Base-by-base conservation (phyloP, 495 filamentous ascomycete species). In the Peziza echinospora region DNA sequence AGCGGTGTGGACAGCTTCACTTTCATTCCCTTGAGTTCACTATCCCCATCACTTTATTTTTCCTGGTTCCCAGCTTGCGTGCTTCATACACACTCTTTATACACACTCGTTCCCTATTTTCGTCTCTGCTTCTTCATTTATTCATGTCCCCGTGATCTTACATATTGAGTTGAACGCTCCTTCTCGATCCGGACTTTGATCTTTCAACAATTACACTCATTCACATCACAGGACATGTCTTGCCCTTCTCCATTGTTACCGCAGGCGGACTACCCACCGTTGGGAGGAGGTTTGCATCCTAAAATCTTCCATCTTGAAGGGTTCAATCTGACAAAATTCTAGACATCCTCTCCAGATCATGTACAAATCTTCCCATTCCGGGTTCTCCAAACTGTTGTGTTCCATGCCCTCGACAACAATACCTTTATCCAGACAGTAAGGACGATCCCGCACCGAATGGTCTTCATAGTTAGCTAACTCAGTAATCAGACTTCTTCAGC, bases 321-420 rank as follows among this genome's bases (percentile, higher is more conserved):
- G 52, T 5, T 41, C 45, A 42, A 48, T 26, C 37, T 25, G 21
- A 26, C 6, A 13, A 6, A 8, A 8, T 21, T 41, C 26, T 50
- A 53, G 45, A 48, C 24, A 48, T 48, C 47, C 49, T 53, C 54
- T 46, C 55, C 43, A 21, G 48, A 16, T 53, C 52, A 37, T 61
- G 85, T 50, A 70, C 82, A 41, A 68, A 75, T 9, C 63, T 80
- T 47, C 54, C 68, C 41, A 50, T 55, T 1, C 45, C 63, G 7
- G 26, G 56, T 34, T 63, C 57, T 7, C 57, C 64, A 24, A 66
- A 62, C 21, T 97, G 89, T 60, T 97, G 89, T 63, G 59, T 96
- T 48, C 91, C 91, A 53, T 97, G 89, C 63, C 89, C 91, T 17
- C 67, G 77, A 52, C 77, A 80, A 24, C 71, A 82, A 43, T 96